These are phyloP conservation scores for Fusarium newnesense DNA, from an alignment of 2,329 filamentous ascomycete genomes.

Conservation along the genomic window DNA sequence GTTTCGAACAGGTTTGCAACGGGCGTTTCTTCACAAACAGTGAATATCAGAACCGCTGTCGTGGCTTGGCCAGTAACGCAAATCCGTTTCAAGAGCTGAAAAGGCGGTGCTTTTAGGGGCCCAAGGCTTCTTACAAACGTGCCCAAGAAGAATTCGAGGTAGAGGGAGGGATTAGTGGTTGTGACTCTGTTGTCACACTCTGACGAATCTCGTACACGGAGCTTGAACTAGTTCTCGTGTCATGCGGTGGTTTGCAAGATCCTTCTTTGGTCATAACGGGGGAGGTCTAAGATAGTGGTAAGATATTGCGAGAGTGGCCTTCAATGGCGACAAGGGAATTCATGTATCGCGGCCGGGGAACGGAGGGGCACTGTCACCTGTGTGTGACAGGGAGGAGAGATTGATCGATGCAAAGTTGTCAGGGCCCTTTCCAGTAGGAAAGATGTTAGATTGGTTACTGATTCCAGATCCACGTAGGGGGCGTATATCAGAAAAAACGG, in stretches of 20 bases:
- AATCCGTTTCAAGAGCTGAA: conserved; percentile 30
- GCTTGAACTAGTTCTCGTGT: conserved; percentile 26
- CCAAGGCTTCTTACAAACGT: not conserved
- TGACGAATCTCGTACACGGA: conserved; percentile 33
- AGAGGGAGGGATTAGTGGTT: conserved; percentile 5
- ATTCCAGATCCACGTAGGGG: conserved; percentile 35
- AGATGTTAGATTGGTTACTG: conserved; percentile 31
- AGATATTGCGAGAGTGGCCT: conserved; percentile 32
- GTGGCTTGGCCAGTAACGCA: conserved; percentile 21
- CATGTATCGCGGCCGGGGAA: conserved; percentile 38
- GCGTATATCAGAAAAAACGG: conserved; percentile 31
- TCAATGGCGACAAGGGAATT: conserved; percentile 28
- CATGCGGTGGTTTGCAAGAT: conserved; percentile 37
- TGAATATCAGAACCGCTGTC: conserved; percentile 24
- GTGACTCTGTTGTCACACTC: conserved; percentile 15
- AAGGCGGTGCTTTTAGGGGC: conserved; percentile 5
- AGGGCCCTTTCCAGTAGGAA: conserved; percentile 32
- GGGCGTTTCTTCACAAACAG: conserved; percentile 27
- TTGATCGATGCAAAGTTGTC: conserved; percentile 37
- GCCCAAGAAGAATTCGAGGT: not conserved
- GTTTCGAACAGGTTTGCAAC: conserved; percentile 25
- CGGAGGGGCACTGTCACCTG: conserved; percentile 32
- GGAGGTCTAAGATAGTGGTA: conserved; percentile 33
- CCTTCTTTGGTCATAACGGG: conserved; percentile 31
- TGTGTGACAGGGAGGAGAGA: conserved; percentile 35